Base-by-base conservation (phyloP, 169 alveolate genomes). In the Theileria annulata region DNA sequence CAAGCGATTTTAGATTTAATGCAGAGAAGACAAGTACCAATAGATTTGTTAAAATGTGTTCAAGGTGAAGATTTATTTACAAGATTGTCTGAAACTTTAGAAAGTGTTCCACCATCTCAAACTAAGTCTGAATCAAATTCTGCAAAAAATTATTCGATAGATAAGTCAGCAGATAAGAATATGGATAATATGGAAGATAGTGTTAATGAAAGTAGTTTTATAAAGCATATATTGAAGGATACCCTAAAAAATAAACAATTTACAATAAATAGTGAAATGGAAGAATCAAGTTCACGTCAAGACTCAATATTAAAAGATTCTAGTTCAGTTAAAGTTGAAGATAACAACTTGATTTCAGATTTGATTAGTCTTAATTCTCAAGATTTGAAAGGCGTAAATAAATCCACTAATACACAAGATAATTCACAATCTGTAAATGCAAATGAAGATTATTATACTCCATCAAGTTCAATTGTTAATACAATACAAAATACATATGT, bases 11-110 rank as follows among this genome's bases (percentile, higher is more conserved):
- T 76, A 42, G 90, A 83, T 25, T n/a, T 76, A 51, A 83, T 83
- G 90, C 87, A 83, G 60, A 58, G 80, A 63, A 30, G 78, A 9
- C 85, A 76, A n/a, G 86, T 72, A 21, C 81, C 90, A 17, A 79
- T 75, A 19, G 69, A 67, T 17, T 77, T 83, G 19, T 28, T 83
- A 13, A 71, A 77, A 49, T 72, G 70, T 9, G 75, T 83, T 15
- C 86, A 83, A 21, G 90, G 86, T 4, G 56, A 67, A 9, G 86
- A 71, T 30, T 23, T 56, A 0, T 77, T 62, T 49, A 54, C 12
- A 17, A 56, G 19, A 0, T 48, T 76, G 77, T 49, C 77, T 25
- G 66, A 59, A 10, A 31, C 77, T 8, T 13, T 51, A 8, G 51
- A 8, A 42, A 42, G 1, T 42, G 51, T 42, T 42, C 51, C 51